Base-by-base conservation (phyloP, 441 rosid genomes). In the Croton setiger region DNA sequence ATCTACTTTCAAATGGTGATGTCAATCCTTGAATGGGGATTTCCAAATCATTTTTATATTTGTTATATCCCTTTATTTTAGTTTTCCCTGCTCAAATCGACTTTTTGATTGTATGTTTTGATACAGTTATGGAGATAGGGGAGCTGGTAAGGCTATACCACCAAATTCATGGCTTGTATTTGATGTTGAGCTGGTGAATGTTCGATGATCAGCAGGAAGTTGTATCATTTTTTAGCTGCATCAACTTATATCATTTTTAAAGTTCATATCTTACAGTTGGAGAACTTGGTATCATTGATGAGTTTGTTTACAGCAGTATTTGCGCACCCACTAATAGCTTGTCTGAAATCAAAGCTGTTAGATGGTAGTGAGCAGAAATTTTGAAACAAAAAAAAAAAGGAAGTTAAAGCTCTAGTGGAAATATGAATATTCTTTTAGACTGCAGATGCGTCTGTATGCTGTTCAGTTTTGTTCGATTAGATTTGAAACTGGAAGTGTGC, bases 161-260 rank as follows among this genome's bases (percentile, higher is more conserved):
- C 96, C 97, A 3, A 89, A 95, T 45, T 68, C 99, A 2, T 95
- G 99, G 98, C 93, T 95, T 31, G 76, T 77, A 81, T 92, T 92
- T 64, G 98, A 95, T 23, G 95, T 92, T 15, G 97, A 92, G 78
- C 73, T 95, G 86, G 74, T 83, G 36, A 82, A 82, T 64, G 95
- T 91, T 57, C 75, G 72, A 43, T 92, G 76, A 75, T 48, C 45
- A 45, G n/a, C 60, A 2, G 37, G 3, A 3, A 20, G 8, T 52
- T 57, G 47, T 43, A 54, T 6, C 4, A 61, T 0, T 31, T 69
- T 31, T 54, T 27, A 27, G 31, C 60, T n/a, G 7, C 23, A 2
- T 44, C 2, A 3, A 20, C 12, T 52, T 57, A 47, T 43, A 54
- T 6, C 4, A 61, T 0, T 31, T 69, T 31, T 54, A 54, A 69